phyloP scores from a whole-genome alignment of 148 eudicot genomes.

The Camellia lanceoleosa region DNA sequence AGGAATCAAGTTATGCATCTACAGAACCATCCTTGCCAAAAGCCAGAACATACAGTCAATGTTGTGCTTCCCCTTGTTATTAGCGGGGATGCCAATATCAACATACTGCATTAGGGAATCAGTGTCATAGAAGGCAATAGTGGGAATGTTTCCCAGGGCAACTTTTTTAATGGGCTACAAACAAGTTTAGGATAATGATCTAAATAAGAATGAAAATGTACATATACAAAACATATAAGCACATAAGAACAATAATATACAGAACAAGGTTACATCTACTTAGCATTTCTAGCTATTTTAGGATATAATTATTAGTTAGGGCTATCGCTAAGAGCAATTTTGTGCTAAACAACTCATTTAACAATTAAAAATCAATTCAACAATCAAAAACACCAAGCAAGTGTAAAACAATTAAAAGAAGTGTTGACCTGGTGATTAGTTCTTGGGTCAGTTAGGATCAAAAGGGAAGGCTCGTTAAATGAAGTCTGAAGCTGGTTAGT shows the following conservation, averaged over 20 bases:
- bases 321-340: not conserved
- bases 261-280: not conserved
- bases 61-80: constrained; percentile 9
- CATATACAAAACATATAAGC: not conserved
- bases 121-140: constrained; percentile 17
- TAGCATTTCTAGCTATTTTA: too few species aligned
- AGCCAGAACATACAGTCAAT: constrained; percentile 1
- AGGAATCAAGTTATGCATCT: constrained; percentile 8
- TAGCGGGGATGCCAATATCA: constrained; percentile 14
- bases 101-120: constrained; percentile 15
- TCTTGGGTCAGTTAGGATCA: constrained; percentile 13
- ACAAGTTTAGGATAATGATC: not conserved
- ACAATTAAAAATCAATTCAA: not conserved
- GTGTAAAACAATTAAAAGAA: not conserved
- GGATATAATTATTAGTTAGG: not conserved
- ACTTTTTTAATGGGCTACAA: constrained; percentile 13
- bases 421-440: constrained; percentile 12
- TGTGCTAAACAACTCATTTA: too few species aligned
- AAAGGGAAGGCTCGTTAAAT: constrained; percentile 14
- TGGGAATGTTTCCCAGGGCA: constrained; percentile 14
- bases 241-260: not conserved
- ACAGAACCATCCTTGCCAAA: constrained; percentile 14
- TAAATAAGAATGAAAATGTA: not conserved
- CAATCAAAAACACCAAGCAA: not conserved
- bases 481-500: constrained; percentile 15